A percentile compares a stretch with the other conserved stretches of the same genome.
Conservation (phyloP, 2,329 filamentous ascomycete species). For the Ascosphaera aggregata region DNA sequence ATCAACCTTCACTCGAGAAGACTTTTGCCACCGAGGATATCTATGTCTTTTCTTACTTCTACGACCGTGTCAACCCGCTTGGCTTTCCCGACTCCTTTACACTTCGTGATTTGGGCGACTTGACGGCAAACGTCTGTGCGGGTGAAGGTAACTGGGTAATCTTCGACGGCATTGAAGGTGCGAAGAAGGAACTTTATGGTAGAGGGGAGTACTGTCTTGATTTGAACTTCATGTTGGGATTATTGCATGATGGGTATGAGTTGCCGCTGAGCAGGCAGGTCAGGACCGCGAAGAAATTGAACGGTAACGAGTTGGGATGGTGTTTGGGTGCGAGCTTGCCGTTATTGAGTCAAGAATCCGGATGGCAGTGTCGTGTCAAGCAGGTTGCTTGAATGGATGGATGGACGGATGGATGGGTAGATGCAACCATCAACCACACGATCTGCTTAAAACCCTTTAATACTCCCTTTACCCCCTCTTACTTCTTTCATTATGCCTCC, state of each 20-base stretch:
- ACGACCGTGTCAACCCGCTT: slow-evolving; percentile 75
- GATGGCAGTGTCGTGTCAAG: slow-evolving; percentile 74
- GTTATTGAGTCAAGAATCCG: slow-evolving; percentile 55
- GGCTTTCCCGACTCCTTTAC: slow-evolving; percentile 99
- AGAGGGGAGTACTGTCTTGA: slow-evolving; percentile 86
- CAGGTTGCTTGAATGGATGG: slow-evolving; percentile 41
- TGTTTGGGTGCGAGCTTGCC: slow-evolving; percentile 89
- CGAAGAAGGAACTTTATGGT: slow-evolving; percentile 54
- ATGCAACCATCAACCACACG: neutral
- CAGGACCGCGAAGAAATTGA: slow-evolving; percentile 97
- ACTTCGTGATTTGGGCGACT: slow-evolving; percentile 65
- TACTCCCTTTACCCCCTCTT: neutral
- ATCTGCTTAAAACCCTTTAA: too few relatives aligned
- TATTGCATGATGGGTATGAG: slow-evolving; percentile 89
- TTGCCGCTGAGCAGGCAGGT: slow-evolving; percentile 95
- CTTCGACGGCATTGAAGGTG: slow-evolving; percentile 53
- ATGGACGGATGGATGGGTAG: too few relatives aligned
- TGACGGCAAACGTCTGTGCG: slow-evolving; percentile 64
- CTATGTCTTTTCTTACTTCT: slow-evolving; percentile 97
- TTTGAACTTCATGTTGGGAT: slow-evolving; percentile 83
- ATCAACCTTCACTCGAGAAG: slow-evolving; percentile 79
- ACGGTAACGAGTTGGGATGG: slow-evolving; percentile 91
- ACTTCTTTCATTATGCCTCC: neutral
- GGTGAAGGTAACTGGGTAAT: slow-evolving; percentile 57
- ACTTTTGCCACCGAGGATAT: slow-evolving; percentile 82